Evolutionary conservation across 768 basidiomycete species (phyloP).

Genomic region (Tylopilus cervinicoccineus): DNA sequence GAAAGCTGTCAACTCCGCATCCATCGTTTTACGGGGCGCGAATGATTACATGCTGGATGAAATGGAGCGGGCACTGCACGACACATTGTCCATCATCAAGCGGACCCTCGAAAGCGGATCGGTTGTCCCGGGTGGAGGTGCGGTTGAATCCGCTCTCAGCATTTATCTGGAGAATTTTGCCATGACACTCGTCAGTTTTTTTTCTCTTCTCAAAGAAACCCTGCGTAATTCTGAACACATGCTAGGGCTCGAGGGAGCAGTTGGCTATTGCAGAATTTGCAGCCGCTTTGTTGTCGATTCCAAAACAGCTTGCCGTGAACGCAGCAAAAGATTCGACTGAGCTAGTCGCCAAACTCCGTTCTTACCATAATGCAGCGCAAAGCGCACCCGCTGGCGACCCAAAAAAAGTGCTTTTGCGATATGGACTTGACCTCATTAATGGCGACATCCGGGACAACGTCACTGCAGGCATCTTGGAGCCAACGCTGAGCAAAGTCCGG

Average conservation of each 20-base stretch:
- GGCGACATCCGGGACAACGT: conserved; percentile 96
- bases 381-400: conserved; percentile 88
- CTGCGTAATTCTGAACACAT: conserved; percentile 2
- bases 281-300: conserved; percentile 85
- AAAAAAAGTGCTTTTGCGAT: conserved; percentile 85
- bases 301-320: conserved; percentile 95
- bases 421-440: conserved; percentile 91
- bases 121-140: conserved; percentile 96
- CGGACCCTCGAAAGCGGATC: conserved; percentile 93
- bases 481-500: conserved; percentile 95
- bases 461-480: conserved; percentile 88
- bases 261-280: conserved; percentile 99
- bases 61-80: conserved; percentile 97
- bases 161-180: conserved; percentile 99
- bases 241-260: conserved; percentile 94
- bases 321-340: conserved; percentile 99
- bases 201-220: not conserved
- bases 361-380: conserved; percentile 96
- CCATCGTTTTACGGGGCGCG: conserved; percentile 91
- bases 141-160: conserved; percentile 93
- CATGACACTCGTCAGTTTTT: conserved; percentile 77
- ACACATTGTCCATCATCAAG: conserved; percentile 93
- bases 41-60: conserved; percentile 99
- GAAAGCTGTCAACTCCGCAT: conserved; percentile 90
- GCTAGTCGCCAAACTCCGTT: conserved; percentile 92